These are phyloP conservation scores for Torulaspora franciscae DNA, from an alignment of 805 yeast genomes.

Conservation along the genomic window DNA sequence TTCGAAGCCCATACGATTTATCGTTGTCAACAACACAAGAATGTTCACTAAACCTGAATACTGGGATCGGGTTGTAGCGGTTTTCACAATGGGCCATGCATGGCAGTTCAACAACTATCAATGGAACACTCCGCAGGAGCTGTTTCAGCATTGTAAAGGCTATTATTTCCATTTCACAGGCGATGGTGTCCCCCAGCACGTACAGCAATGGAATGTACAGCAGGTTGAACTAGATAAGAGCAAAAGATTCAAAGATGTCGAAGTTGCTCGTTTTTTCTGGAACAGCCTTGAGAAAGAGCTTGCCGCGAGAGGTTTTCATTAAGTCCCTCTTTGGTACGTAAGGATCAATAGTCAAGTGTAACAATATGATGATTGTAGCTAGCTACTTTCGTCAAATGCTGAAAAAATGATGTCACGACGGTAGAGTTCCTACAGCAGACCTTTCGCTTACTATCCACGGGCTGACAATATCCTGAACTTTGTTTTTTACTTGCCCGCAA, in stretches of 20 bases:
- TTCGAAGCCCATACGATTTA: constrained; percentile 31
- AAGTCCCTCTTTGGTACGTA: not conserved
- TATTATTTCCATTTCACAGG: constrained; percentile 71
- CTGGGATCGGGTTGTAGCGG: constrained; percentile 96
- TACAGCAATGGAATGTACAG: constrained; percentile 86
- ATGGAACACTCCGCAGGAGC: constrained; percentile 69
- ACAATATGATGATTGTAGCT: not conserved
- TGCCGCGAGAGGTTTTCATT: constrained; percentile 56
- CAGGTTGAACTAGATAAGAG: constrained; percentile 72
- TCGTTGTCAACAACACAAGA: constrained; percentile 85
- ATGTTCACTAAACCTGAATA: constrained; percentile 88
- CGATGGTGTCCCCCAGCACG: constrained; percentile 69
- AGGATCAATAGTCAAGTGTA: constrained; percentile 2
- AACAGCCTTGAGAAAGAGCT: constrained; percentile 70
- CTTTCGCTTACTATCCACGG: too few relatives aligned
- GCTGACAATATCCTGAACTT: too few relatives aligned
- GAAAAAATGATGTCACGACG: too few relatives aligned
- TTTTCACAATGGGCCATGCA: constrained; percentile 92
- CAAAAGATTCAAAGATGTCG: constrained; percentile 82
- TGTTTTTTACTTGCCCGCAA: too few relatives aligned
- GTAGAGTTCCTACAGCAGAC: too few relatives aligned
- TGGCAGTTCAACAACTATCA: constrained; percentile 94
- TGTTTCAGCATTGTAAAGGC: constrained; percentile 83
- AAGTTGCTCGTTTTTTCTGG: constrained; percentile 84
- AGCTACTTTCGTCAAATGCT: not conserved